Base-by-base conservation (phyloP, 176 grass and related monocot species). In the Echinochloa phyllopogon region DNA sequence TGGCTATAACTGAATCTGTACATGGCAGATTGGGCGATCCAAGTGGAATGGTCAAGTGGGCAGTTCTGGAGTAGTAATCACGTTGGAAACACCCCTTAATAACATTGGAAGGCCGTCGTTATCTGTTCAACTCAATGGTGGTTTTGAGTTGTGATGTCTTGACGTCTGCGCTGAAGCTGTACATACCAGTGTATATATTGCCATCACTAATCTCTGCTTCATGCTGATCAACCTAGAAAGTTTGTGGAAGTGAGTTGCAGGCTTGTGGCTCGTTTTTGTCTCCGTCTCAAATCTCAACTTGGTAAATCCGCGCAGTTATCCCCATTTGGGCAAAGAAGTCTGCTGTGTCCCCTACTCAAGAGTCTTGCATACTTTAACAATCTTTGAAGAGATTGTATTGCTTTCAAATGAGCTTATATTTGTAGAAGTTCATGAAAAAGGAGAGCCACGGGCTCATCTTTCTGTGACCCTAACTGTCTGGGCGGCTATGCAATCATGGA, bases 41-140 rank as follows among this genome's bases (percentile, higher is more conserved):
- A 98, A 95, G 88, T 98, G 96, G 96, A 98, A 96, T 83, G 93
- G 96, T 21, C 87, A 95, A 90, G 52, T 90, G 40, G 96, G 96
- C 36, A 98, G 86, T 88, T 90, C 96, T 12, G 96, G 96, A 70
- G 73, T 98, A 51, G 96, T 92, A 62, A 68, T 98, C 69, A 94
- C 91, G 15, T 86, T 90, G 80, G 93, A 98, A 92, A 92, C 86
- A 58, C 93, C 93, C 52, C 83, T 98, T 49, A 92, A 83, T 76
- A 94, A 92, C 81, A 83, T 96, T 59, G 85, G 91, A 87, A 94
- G 90, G 79, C 91, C 93, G 33, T 78, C 85, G 13, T 84, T 98
- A 36, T 98, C 96, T 11, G 86, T 98, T 90, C 96, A 98, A 78
- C 77, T 98, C 68, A 98, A 98, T 41, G 86, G 93, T 72, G 91